Conservation (phyloP, 2,329 filamentous ascomycete genomes). For the Dothiorella sarmentorum region DNA sequence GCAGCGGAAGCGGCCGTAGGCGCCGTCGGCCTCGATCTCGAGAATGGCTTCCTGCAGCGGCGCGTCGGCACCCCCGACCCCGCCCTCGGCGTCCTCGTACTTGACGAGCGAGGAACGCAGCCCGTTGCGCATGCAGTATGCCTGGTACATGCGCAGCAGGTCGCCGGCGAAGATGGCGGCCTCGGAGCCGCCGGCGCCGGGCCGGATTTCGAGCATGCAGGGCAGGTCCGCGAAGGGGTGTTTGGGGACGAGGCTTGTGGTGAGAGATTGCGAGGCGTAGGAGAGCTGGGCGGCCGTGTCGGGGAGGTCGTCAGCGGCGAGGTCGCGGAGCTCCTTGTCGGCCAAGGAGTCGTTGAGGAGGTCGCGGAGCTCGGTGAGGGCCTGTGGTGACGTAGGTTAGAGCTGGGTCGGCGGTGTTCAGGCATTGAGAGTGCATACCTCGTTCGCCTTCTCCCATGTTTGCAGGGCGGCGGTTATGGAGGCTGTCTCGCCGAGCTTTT, state of each 20-base stretch:
- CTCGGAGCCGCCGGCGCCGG: slow-evolving; percentile 87
- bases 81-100: slow-evolving; percentile 71
- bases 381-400: slow-evolving; percentile 33
- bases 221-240: slow-evolving; percentile 89
- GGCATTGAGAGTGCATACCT: slow-evolving; percentile 40
- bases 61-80: slow-evolving; percentile 55
- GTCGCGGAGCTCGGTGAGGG: slow-evolving; percentile 66
- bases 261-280: slow-evolving; percentile 63
- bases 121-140: slow-evolving; percentile 67
- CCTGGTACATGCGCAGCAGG: slow-evolving; percentile 84
- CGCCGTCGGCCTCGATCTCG: slow-evolving; percentile 71
- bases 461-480: slow-evolving; percentile 51
- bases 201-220: slow-evolving; percentile 87
- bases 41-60: slow-evolving; percentile 84
- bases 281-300: slow-evolving; percentile 61
- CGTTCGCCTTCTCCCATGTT: slow-evolving; percentile 57
- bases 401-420: background rate
- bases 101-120: slow-evolving; percentile 69
- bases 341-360: slow-evolving; percentile 67
- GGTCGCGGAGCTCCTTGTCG: slow-evolving; percentile 56
- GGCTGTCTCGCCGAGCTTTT: slow-evolving; percentile 55
- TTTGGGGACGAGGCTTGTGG: slow-evolving; percentile 73
- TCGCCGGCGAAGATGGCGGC: slow-evolving; percentile 86
- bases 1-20: slow-evolving; percentile 76
- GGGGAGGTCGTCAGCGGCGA: slow-evolving; percentile 68